Evolutionary conservation across 148 eudicot species (phyloP).

Genomic region (Suaeda aralocaspica): DNA sequence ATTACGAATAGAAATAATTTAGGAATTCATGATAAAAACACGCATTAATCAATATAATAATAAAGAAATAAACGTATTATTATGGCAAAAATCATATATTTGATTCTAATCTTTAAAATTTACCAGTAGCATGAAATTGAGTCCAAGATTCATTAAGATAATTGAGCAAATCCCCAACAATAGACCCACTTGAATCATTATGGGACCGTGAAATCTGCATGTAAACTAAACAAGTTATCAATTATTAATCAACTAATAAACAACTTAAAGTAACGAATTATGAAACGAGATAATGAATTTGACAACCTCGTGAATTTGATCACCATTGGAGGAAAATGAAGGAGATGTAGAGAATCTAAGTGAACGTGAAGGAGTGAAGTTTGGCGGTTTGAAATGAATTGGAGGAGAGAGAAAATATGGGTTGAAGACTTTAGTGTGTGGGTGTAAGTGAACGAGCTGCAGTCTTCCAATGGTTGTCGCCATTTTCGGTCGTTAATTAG

Average conservation of each 20-base stretch:
- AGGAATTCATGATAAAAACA: too few relatives aligned
- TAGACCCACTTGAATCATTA: slow-evolving; percentile 47
- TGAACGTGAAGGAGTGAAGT: slow-evolving; percentile 12
- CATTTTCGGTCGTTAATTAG: too few relatives aligned
- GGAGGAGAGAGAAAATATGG: slow-evolving; percentile 21
- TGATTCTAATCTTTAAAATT: background rate
- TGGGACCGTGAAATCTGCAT: slow-evolving; percentile 31
- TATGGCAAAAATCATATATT: background rate
- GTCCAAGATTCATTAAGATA: slow-evolving; percentile 99
- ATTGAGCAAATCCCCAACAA: slow-evolving; percentile 78
- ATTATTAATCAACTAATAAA: background rate
- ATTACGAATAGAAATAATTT: too few relatives aligned
- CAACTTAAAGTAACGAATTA: background rate
- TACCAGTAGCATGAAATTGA: slow-evolving; percentile 98
- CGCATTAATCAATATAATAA: too few relatives aligned
- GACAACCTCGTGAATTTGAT: slow-evolving; percentile 31
- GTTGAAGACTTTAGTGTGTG: slow-evolving; percentile 19
- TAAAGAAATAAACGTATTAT: too few relatives aligned
- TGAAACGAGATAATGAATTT: background rate
- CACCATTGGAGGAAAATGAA: slow-evolving; percentile 44
- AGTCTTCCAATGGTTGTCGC: slow-evolving; percentile 41
- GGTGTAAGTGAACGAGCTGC: slow-evolving; percentile 41
- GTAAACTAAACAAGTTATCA: background rate
- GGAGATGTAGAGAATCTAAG: slow-evolving; percentile 33
- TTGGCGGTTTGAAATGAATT: slow-evolving; percentile 15